Conservation (phyloP, 2,329 filamentous ascomycete species). For the Samsoniella hepiali region DNA sequence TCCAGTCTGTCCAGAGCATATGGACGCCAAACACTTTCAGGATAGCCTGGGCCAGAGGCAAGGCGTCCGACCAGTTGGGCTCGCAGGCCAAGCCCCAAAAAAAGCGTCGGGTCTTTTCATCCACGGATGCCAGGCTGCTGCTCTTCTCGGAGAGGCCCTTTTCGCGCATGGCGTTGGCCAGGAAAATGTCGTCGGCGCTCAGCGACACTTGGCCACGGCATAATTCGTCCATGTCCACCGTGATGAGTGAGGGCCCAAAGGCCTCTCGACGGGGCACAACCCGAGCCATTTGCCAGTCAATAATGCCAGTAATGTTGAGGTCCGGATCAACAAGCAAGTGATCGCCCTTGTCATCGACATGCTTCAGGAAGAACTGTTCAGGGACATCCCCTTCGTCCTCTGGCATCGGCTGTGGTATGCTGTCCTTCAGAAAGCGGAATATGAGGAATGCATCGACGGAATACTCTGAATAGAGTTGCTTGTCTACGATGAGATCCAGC, state of each 20-base stretch:
- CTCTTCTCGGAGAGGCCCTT: neutral
- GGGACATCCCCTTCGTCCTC: neutral
- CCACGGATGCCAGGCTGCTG: neutral
- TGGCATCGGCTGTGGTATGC: neutral
- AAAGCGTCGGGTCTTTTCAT: neutral
- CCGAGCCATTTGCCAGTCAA: conserved; percentile 14
- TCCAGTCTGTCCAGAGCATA: neutral
- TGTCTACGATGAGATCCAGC: conserved; percentile 12
- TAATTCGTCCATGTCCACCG: neutral
- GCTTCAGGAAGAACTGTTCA: conserved; percentile 38
- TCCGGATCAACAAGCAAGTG: conserved; percentile 42
- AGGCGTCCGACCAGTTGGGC: neutral
- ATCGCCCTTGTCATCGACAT: conserved; percentile 45
- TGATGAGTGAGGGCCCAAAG: conserved; percentile 12
- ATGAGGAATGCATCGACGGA: conserved; percentile 29
- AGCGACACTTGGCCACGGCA: neutral
- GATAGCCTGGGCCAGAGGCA: neutral
- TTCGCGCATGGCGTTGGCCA: neutral
- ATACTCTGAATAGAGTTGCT: conserved; percentile 27
- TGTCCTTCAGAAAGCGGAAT: conserved; percentile 33
- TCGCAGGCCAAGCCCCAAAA: neutral
- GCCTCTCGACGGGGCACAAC: conserved; percentile 7
- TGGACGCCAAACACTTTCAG: neutral
- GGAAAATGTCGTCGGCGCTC: neutral
- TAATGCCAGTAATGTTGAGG: conserved; percentile 37